Evolutionary conservation across 306 rosid genomes (phyloP).

Genomic region (Arachis hypogaea): DNA sequence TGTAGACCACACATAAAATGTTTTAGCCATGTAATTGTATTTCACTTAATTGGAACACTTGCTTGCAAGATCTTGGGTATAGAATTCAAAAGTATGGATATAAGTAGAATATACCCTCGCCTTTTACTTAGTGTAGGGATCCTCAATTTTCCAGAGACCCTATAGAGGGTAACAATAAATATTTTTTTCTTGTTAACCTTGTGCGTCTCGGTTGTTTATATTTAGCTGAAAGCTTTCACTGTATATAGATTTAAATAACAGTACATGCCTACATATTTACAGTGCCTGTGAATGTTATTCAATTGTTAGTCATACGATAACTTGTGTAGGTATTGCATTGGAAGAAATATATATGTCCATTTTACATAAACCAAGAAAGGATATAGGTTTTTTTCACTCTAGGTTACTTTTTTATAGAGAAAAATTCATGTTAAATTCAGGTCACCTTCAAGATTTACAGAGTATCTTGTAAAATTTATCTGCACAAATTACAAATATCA

Average conservation of each 20-base stretch:
- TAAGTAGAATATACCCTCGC: not conserved
- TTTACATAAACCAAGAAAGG: not conserved
- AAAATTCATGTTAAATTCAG: constrained; percentile 30
- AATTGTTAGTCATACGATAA: too few species aligned
- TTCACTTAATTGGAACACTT: constrained; percentile 27
- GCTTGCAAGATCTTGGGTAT: not conserved
- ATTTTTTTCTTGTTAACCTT: not conserved
- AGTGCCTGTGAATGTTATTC: not conserved
- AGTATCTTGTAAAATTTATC: constrained; percentile 25
- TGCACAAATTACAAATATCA: constrained; percentile 42
- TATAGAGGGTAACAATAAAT: not conserved
- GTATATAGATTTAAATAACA: not conserved
- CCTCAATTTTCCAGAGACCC: not conserved
- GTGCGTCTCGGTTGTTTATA: not conserved
- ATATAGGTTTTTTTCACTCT: not conserved
- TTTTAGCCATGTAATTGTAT: not conserved
- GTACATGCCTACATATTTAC: not conserved
- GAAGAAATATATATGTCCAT: not conserved
- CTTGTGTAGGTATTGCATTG: too few species aligned
- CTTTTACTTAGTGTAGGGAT: not conserved
- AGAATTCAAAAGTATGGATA: constrained; percentile 12
- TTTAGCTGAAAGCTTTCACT: constrained; percentile 6
- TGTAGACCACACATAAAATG: constrained; percentile 19
- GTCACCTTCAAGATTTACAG: constrained; percentile 16
- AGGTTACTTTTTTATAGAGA: not conserved